Conservation (phyloP, 2,329 filamentous ascomycete species). For the Epichloe aotearoae region DNA sequence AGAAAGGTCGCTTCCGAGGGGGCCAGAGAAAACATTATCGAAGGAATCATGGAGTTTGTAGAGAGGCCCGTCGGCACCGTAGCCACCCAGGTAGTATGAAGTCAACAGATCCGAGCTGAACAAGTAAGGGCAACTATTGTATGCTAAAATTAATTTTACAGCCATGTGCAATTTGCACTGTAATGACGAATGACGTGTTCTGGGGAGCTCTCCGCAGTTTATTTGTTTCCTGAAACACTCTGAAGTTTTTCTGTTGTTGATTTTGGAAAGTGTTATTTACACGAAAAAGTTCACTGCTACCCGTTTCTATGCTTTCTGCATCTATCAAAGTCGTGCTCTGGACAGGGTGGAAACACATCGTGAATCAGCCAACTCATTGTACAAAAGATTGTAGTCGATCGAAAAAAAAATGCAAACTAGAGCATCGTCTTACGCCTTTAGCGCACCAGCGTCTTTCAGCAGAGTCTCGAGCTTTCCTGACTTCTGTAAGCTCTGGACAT, state of each 20-base stretch:
- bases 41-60: constrained; percentile 79
- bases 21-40: constrained; percentile 68
- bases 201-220: too few species aligned
- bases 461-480: constrained; percentile 26
- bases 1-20: constrained; percentile 75
- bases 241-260: too few species aligned
- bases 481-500: constrained; percentile 50
- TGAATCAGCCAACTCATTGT: constrained; percentile 1
- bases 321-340: constrained; percentile 5
- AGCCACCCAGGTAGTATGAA: constrained; percentile 56
- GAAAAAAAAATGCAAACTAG: neutral
- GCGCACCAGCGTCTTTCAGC: constrained; percentile 29
- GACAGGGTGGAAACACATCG: neutral
- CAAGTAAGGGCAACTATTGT: neutral
- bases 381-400: neutral
- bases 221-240: too few species aligned
- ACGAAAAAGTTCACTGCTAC: neutral
- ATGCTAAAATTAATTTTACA: neutral
- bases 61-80: constrained; percentile 80
- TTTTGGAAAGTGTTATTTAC: neutral
- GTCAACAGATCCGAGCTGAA: neutral
- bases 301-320: neutral
- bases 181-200: neutral
- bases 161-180: too few species aligned
- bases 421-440: constrained; percentile 24